A percentile compares a stretch with the other conserved stretches of the same genome.
Evolutionary conservation across 2,329 filamentous ascomycete species (phyloP).

Genomic region (Penicillium sp.): DNA sequence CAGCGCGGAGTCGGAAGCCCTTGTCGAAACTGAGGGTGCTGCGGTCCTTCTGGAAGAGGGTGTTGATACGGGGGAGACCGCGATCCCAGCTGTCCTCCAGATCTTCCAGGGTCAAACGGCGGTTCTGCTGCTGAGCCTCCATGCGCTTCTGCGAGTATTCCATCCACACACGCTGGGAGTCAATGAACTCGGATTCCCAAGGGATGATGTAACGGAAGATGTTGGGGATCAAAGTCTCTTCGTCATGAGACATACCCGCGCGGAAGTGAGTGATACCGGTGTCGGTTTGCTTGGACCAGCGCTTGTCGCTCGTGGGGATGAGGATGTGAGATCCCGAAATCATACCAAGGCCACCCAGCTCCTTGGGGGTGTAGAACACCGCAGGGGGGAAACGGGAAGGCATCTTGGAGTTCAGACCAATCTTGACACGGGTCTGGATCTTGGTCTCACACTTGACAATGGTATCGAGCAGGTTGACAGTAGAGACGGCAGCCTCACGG

Average conservation of each 20-base stretch:
- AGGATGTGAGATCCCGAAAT: constrained; percentile 98
- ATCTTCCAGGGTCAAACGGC: constrained; percentile 90
- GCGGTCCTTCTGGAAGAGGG: constrained; percentile 96
- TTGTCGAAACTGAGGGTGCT: constrained; percentile 98
- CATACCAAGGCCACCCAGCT: constrained; percentile 95
- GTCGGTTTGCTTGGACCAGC: constrained; percentile 98
- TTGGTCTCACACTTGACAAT: constrained; percentile 99
- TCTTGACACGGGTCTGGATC: constrained; percentile 98
- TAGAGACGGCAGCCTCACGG: constrained; percentile 94
- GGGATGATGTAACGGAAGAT: constrained; percentile 99
- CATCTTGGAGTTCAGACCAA: constrained; percentile 99
- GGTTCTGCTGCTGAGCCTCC: constrained; percentile 96
- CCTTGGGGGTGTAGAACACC: constrained; percentile 98
- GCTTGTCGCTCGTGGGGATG: constrained; percentile 95
- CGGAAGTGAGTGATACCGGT: constrained; percentile 96
- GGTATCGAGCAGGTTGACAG: constrained; percentile 88
- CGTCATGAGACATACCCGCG: constrained; percentile 96
- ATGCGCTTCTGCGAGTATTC: constrained; percentile 98
- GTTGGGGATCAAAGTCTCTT: constrained; percentile 96
- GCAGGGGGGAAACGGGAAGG: constrained; percentile 96
- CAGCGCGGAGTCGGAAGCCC: constrained; percentile 89
- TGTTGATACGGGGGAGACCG: constrained; percentile 96
- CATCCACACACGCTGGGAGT: constrained; percentile 98
- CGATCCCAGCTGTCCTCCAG: constrained; percentile 98
- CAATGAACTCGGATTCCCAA: constrained; percentile 98